phyloP scores from a whole-genome alignment of 495 filamentous ascomycete genomes.

The Neurospora sp. region DNA sequence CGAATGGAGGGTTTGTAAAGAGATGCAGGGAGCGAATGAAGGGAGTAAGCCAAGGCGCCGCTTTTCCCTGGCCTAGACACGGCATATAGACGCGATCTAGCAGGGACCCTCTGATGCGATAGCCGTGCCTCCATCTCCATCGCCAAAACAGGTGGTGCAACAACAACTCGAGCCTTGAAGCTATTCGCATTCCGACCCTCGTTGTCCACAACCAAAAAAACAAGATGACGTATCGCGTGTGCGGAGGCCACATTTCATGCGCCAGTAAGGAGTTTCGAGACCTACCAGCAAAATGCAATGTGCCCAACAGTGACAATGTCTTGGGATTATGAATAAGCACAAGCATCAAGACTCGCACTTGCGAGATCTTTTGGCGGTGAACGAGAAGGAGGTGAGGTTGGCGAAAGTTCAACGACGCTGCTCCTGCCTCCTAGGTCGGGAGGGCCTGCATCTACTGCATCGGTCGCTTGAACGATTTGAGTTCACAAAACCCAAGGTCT shows the following conservation, averaged over 20 bases:
- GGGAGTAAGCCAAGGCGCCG: not conserved
- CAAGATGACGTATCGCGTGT: not conserved
- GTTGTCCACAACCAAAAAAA: not conserved
- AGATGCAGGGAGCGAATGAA: not conserved
- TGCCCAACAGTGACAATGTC: not conserved
- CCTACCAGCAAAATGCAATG: not conserved
- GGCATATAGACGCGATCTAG: not conserved
- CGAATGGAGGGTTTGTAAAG: not conserved
- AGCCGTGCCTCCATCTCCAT: not conserved
- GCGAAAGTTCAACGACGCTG: not conserved
- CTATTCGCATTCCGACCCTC: not conserved
- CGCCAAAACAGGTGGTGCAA: not conserved
- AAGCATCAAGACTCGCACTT: not conserved
- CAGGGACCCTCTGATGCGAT: not conserved
- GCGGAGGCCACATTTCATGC: not conserved
- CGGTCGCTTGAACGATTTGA: conserved; percentile 16
- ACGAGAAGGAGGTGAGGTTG: not conserved
- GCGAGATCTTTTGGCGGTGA: not conserved
- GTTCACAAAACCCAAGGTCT: conserved; percentile 10
- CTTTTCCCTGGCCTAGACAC: not conserved
- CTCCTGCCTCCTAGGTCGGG: not conserved
- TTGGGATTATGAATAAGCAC: not conserved
- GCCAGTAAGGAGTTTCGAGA: not conserved
- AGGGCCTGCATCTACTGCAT: conserved; percentile 6
- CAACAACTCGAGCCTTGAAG: not conserved